Evolutionary conservation across 768 basidiomycete species (phyloP).

Genomic region (Mycena amicta): DNA sequence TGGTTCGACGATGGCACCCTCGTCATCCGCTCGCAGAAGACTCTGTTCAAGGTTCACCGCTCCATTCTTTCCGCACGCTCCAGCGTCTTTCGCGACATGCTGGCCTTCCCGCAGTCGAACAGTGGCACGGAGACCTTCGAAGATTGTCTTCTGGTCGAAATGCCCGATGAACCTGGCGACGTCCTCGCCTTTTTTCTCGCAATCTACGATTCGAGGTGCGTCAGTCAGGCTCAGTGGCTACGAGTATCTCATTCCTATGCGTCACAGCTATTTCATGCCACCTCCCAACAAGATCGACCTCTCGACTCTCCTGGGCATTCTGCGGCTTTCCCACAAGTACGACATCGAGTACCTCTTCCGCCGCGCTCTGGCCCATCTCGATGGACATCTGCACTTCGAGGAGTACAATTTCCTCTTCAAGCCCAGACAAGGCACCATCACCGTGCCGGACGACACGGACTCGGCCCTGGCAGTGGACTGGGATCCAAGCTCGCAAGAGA

Average conservation of each 20-base stretch:
- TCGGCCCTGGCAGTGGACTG: not conserved
- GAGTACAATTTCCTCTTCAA: not conserved
- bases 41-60: not conserved
- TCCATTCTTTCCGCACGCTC: not conserved
- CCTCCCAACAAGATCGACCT: not conserved
- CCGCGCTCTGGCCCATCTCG: not conserved
- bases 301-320: not conserved
- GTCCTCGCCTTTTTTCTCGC: not conserved
- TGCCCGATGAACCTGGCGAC: not conserved
- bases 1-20: not conserved
- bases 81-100: constrained; percentile 1
- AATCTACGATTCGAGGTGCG: not conserved
- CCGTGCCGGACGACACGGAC: not conserved
- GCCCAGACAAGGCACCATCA: not conserved
- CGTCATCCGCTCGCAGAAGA: not conserved
- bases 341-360: not conserved
- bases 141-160: not conserved
- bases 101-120: not conserved
- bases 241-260: not conserved
- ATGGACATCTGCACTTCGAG: not conserved
- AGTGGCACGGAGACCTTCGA: not conserved
- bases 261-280: not conserved
- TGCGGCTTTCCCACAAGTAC: not conserved
- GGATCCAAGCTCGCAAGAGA: not conserved
- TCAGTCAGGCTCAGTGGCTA: not conserved